phyloP scores from a whole-genome alignment of 345 rosid genomes.

The Lepidium didymum region DNA sequence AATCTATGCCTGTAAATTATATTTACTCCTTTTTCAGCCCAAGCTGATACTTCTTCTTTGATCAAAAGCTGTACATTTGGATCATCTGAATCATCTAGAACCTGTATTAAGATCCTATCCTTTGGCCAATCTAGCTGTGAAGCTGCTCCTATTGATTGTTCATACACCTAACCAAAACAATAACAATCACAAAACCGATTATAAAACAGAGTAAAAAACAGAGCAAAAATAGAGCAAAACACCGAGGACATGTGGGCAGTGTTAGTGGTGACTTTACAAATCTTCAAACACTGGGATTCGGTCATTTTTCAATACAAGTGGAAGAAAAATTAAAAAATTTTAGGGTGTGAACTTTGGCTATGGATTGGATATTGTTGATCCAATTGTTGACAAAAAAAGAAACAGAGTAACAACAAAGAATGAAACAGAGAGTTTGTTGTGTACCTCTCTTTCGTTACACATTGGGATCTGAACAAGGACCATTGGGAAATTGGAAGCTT shows the following conservation, averaged over 20 bases:
- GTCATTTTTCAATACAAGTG: too few relatives aligned
- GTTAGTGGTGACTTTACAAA: too few relatives aligned
- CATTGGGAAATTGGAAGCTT: slow-evolving; percentile 60
- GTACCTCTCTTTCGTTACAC: slow-evolving; percentile 93
- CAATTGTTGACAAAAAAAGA: too few relatives aligned
- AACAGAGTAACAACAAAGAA: background rate
- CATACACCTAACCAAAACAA: slow-evolving; percentile 50
- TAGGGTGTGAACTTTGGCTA: too few relatives aligned
- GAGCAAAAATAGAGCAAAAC: background rate
- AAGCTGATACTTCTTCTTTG: slow-evolving; percentile 61
- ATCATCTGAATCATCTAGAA: slow-evolving; percentile 79
- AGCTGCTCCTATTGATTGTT: slow-evolving; percentile 69
- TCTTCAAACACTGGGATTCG: too few relatives aligned
- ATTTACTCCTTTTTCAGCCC: slow-evolving; percentile 72
- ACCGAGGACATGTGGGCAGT: too few relatives aligned
- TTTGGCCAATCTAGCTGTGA: slow-evolving; percentile 90
- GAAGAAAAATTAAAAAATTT: too few relatives aligned
- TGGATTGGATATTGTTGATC: too few relatives aligned
- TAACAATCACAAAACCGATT: background rate
- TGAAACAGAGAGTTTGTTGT: background rate
- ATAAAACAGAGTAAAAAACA: background rate
- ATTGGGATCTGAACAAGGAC: slow-evolving; percentile 96
- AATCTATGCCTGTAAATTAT: slow-evolving; percentile 78
- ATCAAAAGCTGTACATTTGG: slow-evolving; percentile 54
- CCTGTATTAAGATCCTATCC: slow-evolving; percentile 73